These are phyloP conservation scores for Trichosporon coremiiforme DNA, from an alignment of 1,284 basidiomycete genomes.

Conservation along the genomic window DNA sequence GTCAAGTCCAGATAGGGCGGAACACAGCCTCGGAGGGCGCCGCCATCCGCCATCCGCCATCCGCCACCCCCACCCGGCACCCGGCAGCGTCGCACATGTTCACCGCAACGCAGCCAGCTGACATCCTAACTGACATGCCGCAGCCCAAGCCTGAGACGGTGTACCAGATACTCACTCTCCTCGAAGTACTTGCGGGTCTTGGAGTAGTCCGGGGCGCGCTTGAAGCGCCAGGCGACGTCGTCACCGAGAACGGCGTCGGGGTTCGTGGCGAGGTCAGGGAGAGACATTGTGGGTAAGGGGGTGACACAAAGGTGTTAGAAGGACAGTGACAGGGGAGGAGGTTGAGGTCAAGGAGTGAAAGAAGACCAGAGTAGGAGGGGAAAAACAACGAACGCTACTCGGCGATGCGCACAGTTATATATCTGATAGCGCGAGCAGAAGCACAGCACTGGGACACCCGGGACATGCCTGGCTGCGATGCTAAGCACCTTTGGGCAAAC, in stretches of 20 bases:
- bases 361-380: background rate
- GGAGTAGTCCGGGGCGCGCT: slow-evolving; percentile 27
- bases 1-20: no score
- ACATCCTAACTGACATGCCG: background rate
- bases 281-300: slow-evolving; percentile 14
- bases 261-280: slow-evolving; percentile 30
- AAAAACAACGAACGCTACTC: background rate
- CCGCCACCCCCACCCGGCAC: no score
- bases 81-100: background rate
- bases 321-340: background rate
- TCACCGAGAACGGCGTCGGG: slow-evolving; percentile 31
- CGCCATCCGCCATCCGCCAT: no score
- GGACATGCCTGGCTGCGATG: background rate
- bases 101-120: background rate
- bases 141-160: background rate
- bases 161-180: slow-evolving; percentile 29
- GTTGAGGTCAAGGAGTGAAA: no score
- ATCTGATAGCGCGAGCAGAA: slow-evolving; percentile 1
- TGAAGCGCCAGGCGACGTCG: slow-evolving; percentile 28
- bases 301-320: no score
- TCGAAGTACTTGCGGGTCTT: slow-evolving; percentile 28
- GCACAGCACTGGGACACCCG: slow-evolving; percentile 1
- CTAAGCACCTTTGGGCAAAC: background rate
- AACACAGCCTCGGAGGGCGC: background rate
- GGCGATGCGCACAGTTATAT: background rate